Base-by-base conservation (phyloP, 2,329 filamentous ascomycete species). In the Aspergillus tubingensis region DNA sequence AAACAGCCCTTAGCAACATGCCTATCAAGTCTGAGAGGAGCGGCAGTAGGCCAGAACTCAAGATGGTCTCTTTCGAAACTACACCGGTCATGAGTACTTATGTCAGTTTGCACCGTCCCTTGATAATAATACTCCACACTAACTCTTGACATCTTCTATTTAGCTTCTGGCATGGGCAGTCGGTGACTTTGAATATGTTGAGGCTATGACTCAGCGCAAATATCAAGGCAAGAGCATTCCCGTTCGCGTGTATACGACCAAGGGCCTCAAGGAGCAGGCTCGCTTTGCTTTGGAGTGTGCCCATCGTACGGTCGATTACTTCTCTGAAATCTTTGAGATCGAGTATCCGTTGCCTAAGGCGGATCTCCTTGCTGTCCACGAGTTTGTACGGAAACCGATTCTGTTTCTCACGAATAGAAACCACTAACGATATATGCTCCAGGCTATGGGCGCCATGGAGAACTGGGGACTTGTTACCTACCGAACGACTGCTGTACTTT, bases 401-500 rank as follows among this genome's bases (percentile, higher is more conserved):
- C 25, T 10, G 8, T 17, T 30, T 6, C 13, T 17, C 5, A 10
- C 8, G 32, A 39, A 48, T 53, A 21, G 23, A 32, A 44, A 4
- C 48, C 11, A 25, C 23, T 27, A 8, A 36, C 30, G n/a, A n/a
- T 15, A 19, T 21, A 8, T 21, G 5, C 15, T 48, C 39, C 58
- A 79, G 76, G 75, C 79, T 8, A 77, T 78, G 74, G 90, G 91
- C 49, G 92, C 92, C 67, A 96, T 96, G 91, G 93, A 97, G 81
- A 96, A 96, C 75, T 97, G 93, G 93, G 93, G 93, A 67, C 83
- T 99, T 57, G 92, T 99, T 60, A 98, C 95, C 32, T 99, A 98
- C 80, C 86, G 92, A 66, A 96, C 94, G 10, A 98, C 94, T 10
- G 93, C 95, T 54, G 90, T 99, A 27, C 85, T 99, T n/a, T 99